phyloP scores from a whole-genome alignment of 1,139 yeast species.

The Magnusiomyces sp. region DNA sequence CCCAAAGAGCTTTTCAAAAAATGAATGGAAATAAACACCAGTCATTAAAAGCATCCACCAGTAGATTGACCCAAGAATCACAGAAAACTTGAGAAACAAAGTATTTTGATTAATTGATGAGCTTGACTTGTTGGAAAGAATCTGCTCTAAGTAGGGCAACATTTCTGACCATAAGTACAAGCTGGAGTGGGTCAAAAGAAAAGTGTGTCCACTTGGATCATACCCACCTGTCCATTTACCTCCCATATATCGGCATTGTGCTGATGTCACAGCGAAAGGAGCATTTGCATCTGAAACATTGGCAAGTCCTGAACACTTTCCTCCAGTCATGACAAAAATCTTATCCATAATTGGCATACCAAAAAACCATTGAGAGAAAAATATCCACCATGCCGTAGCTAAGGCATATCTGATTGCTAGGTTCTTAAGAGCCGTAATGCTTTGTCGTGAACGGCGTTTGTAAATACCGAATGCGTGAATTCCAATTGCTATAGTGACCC shows the following conservation, averaged over 20 bases:
- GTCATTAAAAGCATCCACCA: constrained; percentile 87
- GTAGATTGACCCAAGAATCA: constrained; percentile 52
- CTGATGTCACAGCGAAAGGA: constrained; percentile 1
- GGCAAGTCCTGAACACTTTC: constrained; percentile 43
- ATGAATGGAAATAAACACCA: constrained; percentile 73
- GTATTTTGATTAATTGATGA: constrained; percentile 18
- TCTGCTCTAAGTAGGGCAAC: constrained; percentile 28
- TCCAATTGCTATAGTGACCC: constrained; percentile 56
- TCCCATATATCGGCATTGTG: constrained; percentile 45
- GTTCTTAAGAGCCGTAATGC: constrained; percentile 2
- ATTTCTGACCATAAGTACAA: constrained; percentile 64
- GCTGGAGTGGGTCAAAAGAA: constrained; percentile 64
- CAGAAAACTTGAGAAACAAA: constrained; percentile 29
- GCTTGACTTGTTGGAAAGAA: background rate
- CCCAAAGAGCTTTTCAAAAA: constrained; percentile 65
- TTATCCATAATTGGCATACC: constrained; percentile 88
- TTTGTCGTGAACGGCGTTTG: background rate
- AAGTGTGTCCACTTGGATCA: constrained; percentile 94
- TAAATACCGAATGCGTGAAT: constrained; percentile 1
- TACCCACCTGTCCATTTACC: constrained; percentile 91
- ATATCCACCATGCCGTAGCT: constrained; percentile 70
- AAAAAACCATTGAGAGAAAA: constrained; percentile 84
- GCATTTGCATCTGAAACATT: constrained; percentile 4
- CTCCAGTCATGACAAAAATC: constrained; percentile 75
- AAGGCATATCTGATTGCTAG: constrained; percentile 34